These are phyloP conservation scores for Mucor plumbeus DNA, from an alignment of 371 early-diverging fungal species.

Conservation along the genomic window DNA sequence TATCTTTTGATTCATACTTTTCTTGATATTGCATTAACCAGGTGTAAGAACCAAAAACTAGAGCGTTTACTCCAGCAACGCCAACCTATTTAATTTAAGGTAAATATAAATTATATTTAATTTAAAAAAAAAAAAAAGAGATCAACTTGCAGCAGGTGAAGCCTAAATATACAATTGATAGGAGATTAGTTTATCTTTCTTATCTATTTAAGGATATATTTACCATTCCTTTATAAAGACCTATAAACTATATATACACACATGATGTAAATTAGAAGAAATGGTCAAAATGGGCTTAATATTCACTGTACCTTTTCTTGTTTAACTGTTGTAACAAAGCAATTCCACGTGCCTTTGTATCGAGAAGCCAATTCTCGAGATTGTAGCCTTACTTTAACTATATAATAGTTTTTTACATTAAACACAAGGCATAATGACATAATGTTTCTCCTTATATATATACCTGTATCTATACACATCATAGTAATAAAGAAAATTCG, in stretches of 20 bases:
- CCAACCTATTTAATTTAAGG: slow-evolving; percentile 49
- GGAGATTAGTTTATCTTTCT: not conserved
- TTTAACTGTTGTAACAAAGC: slow-evolving; percentile 59
- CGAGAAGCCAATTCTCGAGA: slow-evolving; percentile 56
- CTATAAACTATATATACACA: slow-evolving; percentile 47
- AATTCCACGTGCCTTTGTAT: slow-evolving; percentile 69
- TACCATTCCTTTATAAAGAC: slow-evolving; percentile 75
- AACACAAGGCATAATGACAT: not conserved
- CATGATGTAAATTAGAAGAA: not conserved
- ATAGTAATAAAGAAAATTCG: not conserved
- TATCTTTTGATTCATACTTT: not conserved
- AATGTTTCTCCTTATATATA: not conserved
- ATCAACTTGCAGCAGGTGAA: slow-evolving; percentile 57
- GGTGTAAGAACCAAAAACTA: slow-evolving; percentile 72
- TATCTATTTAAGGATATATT: slow-evolving; percentile 14
- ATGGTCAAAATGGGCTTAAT: not conserved
- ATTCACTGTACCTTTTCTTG: slow-evolving; percentile 60
- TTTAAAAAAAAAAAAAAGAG: not conserved
- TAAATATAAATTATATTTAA: not conserved
- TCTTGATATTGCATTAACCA: slow-evolving; percentile 58
- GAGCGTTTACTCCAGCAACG: slow-evolving; percentile 68
- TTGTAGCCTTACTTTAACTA: slow-evolving; percentile 66
- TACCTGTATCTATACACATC: slow-evolving; percentile 44
- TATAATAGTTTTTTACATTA: slow-evolving; percentile 2
- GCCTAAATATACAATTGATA: slow-evolving; percentile 32